Evolutionary conservation across 371 early-diverging fungal genomes (phyloP).

Genomic region (Mucor lusitanicus): DNA sequence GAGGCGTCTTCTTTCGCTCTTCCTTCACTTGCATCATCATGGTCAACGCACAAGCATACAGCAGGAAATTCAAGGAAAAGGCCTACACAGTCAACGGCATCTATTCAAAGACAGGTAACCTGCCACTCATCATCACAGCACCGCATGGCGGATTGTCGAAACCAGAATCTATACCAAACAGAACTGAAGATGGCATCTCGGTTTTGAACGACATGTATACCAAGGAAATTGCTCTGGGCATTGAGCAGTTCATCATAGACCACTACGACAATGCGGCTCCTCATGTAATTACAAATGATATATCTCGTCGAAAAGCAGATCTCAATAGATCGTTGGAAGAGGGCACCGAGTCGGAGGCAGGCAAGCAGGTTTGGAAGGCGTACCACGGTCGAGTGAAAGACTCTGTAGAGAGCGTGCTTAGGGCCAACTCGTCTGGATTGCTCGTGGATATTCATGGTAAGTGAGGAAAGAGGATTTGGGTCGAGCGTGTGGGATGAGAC

Average conservation of each 20-base stretch:
- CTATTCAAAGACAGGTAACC: neutral
- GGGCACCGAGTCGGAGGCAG: slow-evolving; percentile 12
- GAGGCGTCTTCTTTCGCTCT: neutral
- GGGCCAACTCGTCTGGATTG: neutral
- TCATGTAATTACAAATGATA: neutral
- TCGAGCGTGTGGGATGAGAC: neutral
- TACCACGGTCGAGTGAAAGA: slow-evolving; percentile 3
- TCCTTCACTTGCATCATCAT: neutral
- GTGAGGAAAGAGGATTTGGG: neutral
- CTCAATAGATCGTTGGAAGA: slow-evolving; percentile 12
- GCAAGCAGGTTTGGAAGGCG: slow-evolving; percentile 9
- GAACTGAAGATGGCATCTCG: slow-evolving; percentile 3
- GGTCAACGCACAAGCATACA: neutral
- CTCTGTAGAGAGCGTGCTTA: neutral
- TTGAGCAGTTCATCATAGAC: neutral
- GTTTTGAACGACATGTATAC: slow-evolving; percentile 13
- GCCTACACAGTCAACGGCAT: neutral
- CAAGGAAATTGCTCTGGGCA: slow-evolving; percentile 9
- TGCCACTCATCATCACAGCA: slow-evolving; percentile 20
- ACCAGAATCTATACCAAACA: slow-evolving; percentile 17
- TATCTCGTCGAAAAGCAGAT: slow-evolving; percentile 18
- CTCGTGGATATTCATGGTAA: slow-evolving; percentile 26
- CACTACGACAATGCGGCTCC: slow-evolving; percentile 6
- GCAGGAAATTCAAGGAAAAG: neutral
- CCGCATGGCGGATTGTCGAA: slow-evolving; percentile 14